Percentiles rank a stretch among this genome's conserved stretches.
Evolutionary conservation across 768 basidiomycete genomes (phyloP).

Genomic region (Sistotremastrum suecicum): DNA sequence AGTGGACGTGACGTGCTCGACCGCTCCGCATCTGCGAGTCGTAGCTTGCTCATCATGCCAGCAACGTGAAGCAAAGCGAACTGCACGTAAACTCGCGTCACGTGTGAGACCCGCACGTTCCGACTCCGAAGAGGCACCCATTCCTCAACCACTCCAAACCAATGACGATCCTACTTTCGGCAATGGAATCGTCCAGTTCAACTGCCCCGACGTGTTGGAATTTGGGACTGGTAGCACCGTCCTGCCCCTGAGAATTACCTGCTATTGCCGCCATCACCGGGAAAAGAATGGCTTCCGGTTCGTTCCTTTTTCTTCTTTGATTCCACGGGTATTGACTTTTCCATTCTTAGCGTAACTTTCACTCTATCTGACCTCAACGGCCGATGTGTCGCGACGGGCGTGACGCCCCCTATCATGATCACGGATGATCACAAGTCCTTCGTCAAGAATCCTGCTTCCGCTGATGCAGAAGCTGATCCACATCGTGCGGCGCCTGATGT

Average conservation of each 20-base stretch:
- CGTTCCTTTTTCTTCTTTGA: background rate
- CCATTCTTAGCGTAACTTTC: conserved; percentile 52
- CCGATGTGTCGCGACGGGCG: conserved; percentile 66
- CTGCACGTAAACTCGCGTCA: conserved; percentile 77
- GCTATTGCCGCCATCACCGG: conserved; percentile 96
- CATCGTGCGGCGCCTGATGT: background rate
- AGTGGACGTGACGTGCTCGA: conserved; percentile 67
- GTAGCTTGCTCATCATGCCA: conserved; percentile 82
- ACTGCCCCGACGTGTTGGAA: conserved; percentile 80
- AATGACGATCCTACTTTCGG: conserved; percentile 33
- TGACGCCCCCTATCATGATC: conserved; percentile 89
- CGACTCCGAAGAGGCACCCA: conserved; percentile 36
- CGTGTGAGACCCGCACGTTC: conserved; percentile 67
- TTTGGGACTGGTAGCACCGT: conserved; percentile 78
- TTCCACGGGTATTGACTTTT: background rate
- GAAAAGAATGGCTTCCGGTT: conserved; percentile 81
- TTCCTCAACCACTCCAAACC: conserved; percentile 13
- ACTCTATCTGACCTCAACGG: conserved; percentile 71
- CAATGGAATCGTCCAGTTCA: conserved; percentile 77
- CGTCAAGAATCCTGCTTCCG: conserved; percentile 3
- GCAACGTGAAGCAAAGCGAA: conserved; percentile 79
- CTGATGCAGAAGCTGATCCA: background rate
- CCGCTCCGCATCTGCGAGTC: conserved; percentile 62
- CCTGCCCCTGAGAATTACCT: conserved; percentile 91
- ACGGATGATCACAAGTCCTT: conserved; percentile 97